phyloP scores from a whole-genome alignment of 225 moss, liverwort and hornwort genomes.

The Pseudoscleropodium purum region DNA sequence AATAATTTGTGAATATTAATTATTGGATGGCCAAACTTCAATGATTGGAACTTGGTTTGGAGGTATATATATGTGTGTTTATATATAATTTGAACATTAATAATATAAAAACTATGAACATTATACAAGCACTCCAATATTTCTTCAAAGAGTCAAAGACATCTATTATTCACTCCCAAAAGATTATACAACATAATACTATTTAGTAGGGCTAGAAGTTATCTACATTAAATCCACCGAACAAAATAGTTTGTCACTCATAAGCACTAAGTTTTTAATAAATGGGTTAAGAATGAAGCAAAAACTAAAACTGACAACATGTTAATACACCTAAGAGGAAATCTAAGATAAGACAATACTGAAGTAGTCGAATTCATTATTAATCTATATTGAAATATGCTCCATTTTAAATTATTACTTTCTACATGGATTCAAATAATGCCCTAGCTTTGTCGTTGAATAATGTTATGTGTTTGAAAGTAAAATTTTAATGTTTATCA shows the following conservation, averaged over 20 bases:
- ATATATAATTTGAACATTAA: neutral
- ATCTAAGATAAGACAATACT: neutral
- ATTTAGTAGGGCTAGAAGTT: neutral
- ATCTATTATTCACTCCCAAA: neutral
- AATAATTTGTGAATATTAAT: neutral
- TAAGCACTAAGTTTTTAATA: neutral
- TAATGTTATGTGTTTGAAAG: neutral
- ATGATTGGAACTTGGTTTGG: neutral
- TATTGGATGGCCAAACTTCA: fast-evolving
- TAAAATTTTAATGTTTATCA: neutral
- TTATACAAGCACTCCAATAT: neutral
- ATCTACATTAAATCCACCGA: neutral
- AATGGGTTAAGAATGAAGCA: neutral
- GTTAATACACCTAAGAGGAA: neutral
- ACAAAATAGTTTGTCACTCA: fast-evolving
- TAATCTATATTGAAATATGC: neutral
- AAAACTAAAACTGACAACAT: neutral
- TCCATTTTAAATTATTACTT: neutral
- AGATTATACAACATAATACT: neutral
- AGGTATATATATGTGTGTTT: too few relatives aligned
- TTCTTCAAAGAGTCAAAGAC: neutral
- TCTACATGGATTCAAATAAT: too few relatives aligned
- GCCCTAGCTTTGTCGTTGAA: neutral
- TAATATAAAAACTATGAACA: neutral
- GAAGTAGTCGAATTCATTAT: neutral